These are phyloP conservation scores for Candolleomyces aberdarensis DNA, from an alignment of 768 basidiomycete species.

Conservation along the genomic window DNA sequence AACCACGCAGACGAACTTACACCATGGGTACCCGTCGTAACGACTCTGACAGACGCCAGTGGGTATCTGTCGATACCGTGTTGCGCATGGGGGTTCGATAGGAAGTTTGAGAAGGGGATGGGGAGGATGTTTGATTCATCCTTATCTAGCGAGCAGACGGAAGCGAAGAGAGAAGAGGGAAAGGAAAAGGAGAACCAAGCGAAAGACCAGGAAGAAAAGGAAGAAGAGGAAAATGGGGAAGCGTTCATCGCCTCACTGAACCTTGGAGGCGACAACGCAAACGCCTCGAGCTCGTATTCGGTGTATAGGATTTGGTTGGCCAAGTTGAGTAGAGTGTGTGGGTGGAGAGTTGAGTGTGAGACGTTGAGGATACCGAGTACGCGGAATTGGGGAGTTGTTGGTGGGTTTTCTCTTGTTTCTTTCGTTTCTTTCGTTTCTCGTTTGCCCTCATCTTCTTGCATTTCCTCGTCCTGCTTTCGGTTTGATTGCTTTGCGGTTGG, in stretches of 20 bases:
- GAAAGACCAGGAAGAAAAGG: no score
- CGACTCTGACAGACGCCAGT: constrained; percentile 55
- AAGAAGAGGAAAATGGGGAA: not conserved
- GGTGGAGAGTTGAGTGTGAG: constrained; percentile 88
- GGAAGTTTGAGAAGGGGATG: constrained; percentile 40
- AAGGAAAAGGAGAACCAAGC: not conserved
- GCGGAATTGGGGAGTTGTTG: constrained; percentile 88
- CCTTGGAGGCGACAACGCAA: constrained; percentile 55
- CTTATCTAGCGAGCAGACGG: constrained; percentile 15
- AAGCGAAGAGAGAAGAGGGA: no score
- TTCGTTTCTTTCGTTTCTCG: not conserved
- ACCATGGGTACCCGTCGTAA: constrained; percentile 87
- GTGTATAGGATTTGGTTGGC: constrained; percentile 89
- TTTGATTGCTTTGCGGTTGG: no score
- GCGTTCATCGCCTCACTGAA: constrained; percentile 41
- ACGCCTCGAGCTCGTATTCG: constrained; percentile 67
- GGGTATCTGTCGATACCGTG: constrained; percentile 88
- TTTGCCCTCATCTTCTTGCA: not conserved
- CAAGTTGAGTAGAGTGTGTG: constrained; percentile 63
- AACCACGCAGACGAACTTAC: constrained; percentile 98
- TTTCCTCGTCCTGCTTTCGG: no score
- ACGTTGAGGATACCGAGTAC: constrained; percentile 88
- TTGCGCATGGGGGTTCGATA: constrained; percentile 82
- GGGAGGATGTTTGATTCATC: not conserved
- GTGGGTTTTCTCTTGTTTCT: constrained; percentile 39